Evolutionary conservation across 2,329 filamentous ascomycete species (phyloP), one percentile per base, ranked within the genome.

Genomic region (Botryotinia convoluta): DNA sequence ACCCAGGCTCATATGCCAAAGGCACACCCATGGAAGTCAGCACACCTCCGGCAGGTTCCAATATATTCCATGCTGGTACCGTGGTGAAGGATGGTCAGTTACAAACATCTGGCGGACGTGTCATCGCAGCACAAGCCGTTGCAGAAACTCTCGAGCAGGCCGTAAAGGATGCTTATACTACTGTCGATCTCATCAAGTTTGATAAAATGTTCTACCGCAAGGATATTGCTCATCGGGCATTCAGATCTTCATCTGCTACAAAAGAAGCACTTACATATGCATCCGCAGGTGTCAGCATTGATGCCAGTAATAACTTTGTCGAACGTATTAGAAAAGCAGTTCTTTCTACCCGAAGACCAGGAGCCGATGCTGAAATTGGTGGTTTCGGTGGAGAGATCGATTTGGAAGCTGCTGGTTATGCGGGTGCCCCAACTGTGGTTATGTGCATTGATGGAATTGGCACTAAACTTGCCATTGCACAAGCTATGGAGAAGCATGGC

Each of bases 381-480:
- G 96, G 96, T 3, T 99, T 99, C 79, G 96, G 96, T 68, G 96
- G 96, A 45, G 90, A 93, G 77, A 91, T 97, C 74, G 92, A 96
- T 81, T 86, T 98, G 22, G 85, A 90, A 10, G 88, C 88, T 68
- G 92, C 93, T 20, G 92, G 93, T 70, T 97, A 93, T 80, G 85
- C 87, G 9, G 86, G 89, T 74, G 89, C 92, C 0, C 95, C 95
- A 18, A 91, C 95, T 73, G 84, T 98, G 39, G 93, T 98, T n/a
- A 93, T 57, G 93, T 72, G 95, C 94, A 98, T 98, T 76, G 96
- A 99, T 81, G 96, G 96, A 70, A 94, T 98, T 54, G 96, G 95
- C 74, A 98, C 95, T 67, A 98, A 98, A 85, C 91, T 98, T 79
- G 97, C 97, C 87, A 93, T 99, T 79, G 96, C 96, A 0, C 95